These are phyloP conservation scores for Bruguiera gymnorhiza DNA, from an alignment of 345 rosid genomes.

Conservation along the genomic window DNA sequence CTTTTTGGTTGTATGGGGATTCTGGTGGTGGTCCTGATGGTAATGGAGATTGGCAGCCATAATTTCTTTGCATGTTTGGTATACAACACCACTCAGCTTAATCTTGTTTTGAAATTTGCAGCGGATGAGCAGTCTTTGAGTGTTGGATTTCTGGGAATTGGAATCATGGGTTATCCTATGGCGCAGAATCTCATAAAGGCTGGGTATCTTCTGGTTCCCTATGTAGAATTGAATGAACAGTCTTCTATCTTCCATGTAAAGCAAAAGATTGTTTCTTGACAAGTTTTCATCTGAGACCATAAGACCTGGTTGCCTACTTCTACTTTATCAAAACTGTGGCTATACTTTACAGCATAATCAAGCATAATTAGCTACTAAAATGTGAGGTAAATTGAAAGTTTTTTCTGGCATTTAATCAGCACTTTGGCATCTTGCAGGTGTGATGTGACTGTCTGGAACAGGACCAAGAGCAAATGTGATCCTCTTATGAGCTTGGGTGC, in stretches of 20 bases:
- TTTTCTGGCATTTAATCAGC: background rate
- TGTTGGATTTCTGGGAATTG: conserved; percentile 87
- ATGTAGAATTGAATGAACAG: background rate
- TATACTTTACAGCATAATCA: background rate
- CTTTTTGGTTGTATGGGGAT: no score
- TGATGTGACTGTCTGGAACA: conserved; percentile 86
- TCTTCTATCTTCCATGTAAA: background rate
- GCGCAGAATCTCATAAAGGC: conserved; percentile 88
- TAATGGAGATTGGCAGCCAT: no score
- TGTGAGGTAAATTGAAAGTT: background rate
- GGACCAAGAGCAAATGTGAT: conserved; percentile 93
- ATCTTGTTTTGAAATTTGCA: conserved; percentile 19
- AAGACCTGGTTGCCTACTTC: background rate
- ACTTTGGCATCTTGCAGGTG: conserved; percentile 45
- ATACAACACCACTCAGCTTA: no score
- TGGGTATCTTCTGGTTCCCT: conserved; percentile 48
- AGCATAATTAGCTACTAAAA: background rate
- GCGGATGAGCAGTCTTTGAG: conserved; percentile 37
- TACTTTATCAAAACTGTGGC: background rate
- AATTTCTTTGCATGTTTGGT: no score
- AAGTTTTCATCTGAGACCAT: background rate
- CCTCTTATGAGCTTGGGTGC: conserved; percentile 80
- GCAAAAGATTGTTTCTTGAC: background rate
- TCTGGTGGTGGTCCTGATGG: no score
- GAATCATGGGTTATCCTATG: conserved; percentile 97